A percentile compares a stretch with the other conserved stretches of the same genome.
phyloP scores from a whole-genome alignment of 2,329 filamentous ascomycete genomes.

The Arthrocladium fulminans region DNA sequence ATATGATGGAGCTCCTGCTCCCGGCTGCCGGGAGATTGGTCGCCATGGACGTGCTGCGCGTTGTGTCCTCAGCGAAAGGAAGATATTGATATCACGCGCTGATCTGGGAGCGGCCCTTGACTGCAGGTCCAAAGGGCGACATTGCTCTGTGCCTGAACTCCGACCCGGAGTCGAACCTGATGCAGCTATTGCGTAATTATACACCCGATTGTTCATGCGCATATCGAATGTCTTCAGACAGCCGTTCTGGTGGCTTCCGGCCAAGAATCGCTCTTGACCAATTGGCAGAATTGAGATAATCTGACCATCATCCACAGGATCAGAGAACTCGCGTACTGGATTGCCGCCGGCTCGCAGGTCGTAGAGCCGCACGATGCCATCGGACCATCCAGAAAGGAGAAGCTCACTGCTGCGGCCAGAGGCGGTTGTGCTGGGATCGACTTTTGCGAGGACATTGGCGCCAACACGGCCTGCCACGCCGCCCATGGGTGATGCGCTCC shows the following conservation, averaged over 20 bases:
- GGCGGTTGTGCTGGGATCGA: conserved; percentile 23
- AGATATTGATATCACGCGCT: conserved; percentile 35
- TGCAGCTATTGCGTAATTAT: conserved; percentile 23
- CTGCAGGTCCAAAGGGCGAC: not conserved
- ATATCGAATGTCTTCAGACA: conserved; percentile 56
- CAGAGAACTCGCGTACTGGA: conserved; percentile 43
- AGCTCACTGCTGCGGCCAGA: conserved; percentile 36
- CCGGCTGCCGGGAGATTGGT: conserved; percentile 11
- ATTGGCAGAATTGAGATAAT: conserved; percentile 52
- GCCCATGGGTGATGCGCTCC: conserved; percentile 24
- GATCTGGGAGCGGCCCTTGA: not conserved
- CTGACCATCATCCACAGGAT: conserved; percentile 49
- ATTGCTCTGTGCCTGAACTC: too few species aligned
- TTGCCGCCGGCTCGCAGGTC: conserved; percentile 47
- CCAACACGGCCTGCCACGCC: conserved; percentile 15
- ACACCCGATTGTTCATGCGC: conserved; percentile 39
- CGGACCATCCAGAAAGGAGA: conserved; percentile 53
- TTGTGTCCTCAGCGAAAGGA: conserved; percentile 28
- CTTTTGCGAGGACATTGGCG: conserved; percentile 31
- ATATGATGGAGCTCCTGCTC: conserved; percentile 24
- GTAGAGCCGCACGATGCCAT: conserved; percentile 50
- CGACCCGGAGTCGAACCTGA: too few species aligned
- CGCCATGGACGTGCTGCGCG: conserved; percentile 14
- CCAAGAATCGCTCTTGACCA: conserved; percentile 48
- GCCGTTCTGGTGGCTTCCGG: conserved; percentile 48